phyloP scores from a whole-genome alignment of 345 rosid genomes.

The Salix purpurea region DNA sequence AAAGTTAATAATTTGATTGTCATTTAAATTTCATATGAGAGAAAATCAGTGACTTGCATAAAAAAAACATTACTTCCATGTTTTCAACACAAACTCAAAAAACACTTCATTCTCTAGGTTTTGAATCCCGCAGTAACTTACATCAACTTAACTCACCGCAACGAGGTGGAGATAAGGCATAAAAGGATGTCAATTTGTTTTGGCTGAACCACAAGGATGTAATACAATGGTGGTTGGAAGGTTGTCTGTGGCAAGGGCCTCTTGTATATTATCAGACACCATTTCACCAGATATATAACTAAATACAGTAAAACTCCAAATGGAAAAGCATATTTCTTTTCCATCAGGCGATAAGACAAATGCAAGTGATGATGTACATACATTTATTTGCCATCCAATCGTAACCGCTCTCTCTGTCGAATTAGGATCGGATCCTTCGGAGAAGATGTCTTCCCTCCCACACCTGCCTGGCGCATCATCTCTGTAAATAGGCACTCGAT shows the following conservation, averaged over 20 bases:
- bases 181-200: slow-evolving; percentile 13
- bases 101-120: slow-evolving; percentile 3
- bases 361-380: slow-evolving; percentile 21
- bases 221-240: slow-evolving; percentile 9
- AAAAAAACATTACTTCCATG: not conserved
- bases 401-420: slow-evolving; percentile 21
- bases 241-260: slow-evolving; percentile 8
- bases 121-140: slow-evolving; percentile 11
- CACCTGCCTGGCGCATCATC: slow-evolving; percentile 26
- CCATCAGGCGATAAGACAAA: slow-evolving; percentile 19
- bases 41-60: too few relatives aligned
- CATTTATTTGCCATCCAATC: slow-evolving; percentile 23
- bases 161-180: slow-evolving; percentile 3
- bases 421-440: slow-evolving; percentile 20
- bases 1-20: not conserved
- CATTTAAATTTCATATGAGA: not conserved
- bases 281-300: slow-evolving; percentile 11
- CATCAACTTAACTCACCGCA: slow-evolving; percentile 8
- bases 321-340: slow-evolving; percentile 23
- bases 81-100: not conserved
- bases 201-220: slow-evolving; percentile 5
- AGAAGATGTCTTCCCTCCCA: slow-evolving; percentile 23
- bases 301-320: slow-evolving; percentile 20
- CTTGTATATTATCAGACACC: slow-evolving; percentile 30
- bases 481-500: slow-evolving; percentile 10